These are phyloP conservation scores for Areca catechu DNA, from an alignment of 176 grass and related monocot genomes.

Conservation along the genomic window DNA sequence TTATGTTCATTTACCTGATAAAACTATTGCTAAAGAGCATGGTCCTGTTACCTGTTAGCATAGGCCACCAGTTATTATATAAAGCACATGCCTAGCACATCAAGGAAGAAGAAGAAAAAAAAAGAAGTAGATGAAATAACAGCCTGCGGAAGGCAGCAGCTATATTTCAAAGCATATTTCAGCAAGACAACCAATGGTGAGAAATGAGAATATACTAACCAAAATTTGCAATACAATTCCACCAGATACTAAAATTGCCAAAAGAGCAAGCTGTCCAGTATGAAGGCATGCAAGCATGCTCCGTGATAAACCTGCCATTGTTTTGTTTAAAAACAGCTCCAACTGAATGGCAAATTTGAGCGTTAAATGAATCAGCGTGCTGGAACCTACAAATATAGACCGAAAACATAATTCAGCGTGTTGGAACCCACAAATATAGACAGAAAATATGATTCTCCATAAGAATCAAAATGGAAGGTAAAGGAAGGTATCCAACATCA, in stretches of 20 bases:
- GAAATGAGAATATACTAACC: constrained; percentile 19
- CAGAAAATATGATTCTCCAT: too few species aligned
- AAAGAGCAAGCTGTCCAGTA: constrained; percentile 57
- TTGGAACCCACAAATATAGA: too few species aligned
- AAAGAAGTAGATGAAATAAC: too few species aligned
- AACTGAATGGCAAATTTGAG: too few species aligned
- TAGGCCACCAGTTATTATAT: constrained; percentile 97
- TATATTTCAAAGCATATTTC: neutral
- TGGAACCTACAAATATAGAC: too few species aligned
- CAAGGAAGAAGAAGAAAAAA: too few species aligned
- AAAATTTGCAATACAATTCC: constrained; percentile 84
- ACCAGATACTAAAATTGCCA: constrained; percentile 60
- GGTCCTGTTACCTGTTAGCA: constrained; percentile 63
- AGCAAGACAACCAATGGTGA: neutral
- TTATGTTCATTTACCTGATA: neutral
- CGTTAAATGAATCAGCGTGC: too few species aligned
- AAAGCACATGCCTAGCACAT: constrained; percentile 68
- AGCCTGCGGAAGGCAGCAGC: too few species aligned
- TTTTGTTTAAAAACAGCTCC: neutral
- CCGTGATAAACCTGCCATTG: constrained; percentile 45
- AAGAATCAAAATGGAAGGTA: too few species aligned
- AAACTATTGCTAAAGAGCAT: too few species aligned
- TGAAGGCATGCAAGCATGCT: constrained; percentile 62
- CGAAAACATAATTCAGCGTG: too few species aligned
- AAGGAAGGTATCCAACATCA: too few species aligned